phyloP scores from a whole-genome alignment of 257 asterid species.

The Ajuga chamaepitys region DNA sequence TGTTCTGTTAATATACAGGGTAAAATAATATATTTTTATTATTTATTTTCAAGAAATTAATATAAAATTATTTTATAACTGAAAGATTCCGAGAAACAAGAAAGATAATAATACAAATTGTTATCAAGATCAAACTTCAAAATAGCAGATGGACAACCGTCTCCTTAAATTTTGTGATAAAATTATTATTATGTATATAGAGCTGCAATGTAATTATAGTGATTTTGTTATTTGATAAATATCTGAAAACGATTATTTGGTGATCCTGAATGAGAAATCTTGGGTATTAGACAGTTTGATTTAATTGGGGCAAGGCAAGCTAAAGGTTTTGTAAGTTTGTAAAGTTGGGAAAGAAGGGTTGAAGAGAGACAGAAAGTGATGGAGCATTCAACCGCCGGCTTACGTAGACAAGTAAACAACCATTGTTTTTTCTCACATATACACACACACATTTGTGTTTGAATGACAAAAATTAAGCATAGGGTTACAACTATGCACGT shows the following conservation, averaged over 20 bases:
- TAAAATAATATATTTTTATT: no score
- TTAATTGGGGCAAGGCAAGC: not conserved
- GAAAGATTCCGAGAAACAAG: no score
- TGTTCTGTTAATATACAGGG: no score
- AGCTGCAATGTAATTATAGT: no score
- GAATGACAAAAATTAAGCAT: constrained; percentile 12
- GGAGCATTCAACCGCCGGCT: constrained; percentile 35
- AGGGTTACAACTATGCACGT: constrained; percentile 23
- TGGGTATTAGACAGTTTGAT: not conserved
- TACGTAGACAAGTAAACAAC: constrained; percentile 28
- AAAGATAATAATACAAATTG: not conserved
- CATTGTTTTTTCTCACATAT: not conserved
- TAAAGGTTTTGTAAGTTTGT: not conserved
- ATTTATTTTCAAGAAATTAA: no score
- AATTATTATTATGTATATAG: no score
- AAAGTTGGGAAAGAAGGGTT: not conserved
- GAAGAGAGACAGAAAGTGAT: not conserved
- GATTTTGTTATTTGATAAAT: no score
- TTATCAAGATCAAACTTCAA: not conserved
- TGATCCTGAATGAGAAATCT: no score
- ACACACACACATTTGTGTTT: not conserved
- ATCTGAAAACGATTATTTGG: no score
- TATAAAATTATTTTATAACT: no score
- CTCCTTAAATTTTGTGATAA: no score
- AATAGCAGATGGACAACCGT: not conserved